Evolutionary conservation across 352 stramenopile genomes (phyloP).

Genomic region (Phytophthora multivora): DNA sequence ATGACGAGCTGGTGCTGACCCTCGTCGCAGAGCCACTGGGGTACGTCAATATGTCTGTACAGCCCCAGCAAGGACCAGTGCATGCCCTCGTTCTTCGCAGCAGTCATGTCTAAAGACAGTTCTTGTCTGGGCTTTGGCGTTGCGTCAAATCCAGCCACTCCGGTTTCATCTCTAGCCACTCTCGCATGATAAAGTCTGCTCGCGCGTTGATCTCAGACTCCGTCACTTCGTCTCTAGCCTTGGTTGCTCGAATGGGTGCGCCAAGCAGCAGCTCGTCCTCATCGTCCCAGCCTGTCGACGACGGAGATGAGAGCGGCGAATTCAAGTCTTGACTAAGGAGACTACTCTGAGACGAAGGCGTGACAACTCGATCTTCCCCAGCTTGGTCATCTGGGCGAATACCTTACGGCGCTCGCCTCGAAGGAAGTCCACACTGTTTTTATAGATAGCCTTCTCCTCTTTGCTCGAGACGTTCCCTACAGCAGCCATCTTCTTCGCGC

Average conservation of each 20-base stretch:
- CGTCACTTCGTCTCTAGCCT: conserved; percentile 2
- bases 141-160: conserved; percentile 6
- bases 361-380: background rate
- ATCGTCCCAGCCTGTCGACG: conserved; percentile 9
- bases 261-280: conserved; percentile 7
- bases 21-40: conserved; percentile 10
- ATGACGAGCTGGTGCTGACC: too few relatives aligned
- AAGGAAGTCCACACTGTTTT: background rate
- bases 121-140: background rate
- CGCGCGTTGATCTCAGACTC: conserved; percentile 8
- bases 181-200: background rate
- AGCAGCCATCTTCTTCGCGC: background rate
- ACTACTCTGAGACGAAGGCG: conserved; percentile 1
- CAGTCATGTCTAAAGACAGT: background rate
- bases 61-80: conserved; percentile 4
- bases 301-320: background rate
- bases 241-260: background rate
- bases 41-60: conserved; percentile 8
- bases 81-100: conserved; percentile 3
- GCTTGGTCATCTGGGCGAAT: conserved; percentile 2
- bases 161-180: background rate
- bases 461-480: background rate
- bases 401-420: background rate
- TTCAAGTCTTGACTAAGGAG: conserved; percentile 2
- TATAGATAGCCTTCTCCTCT: background rate